Base-by-base conservation (phyloP, 371 early-diverging fungal genomes). In the Dinochytrium kinnereticum region DNA sequence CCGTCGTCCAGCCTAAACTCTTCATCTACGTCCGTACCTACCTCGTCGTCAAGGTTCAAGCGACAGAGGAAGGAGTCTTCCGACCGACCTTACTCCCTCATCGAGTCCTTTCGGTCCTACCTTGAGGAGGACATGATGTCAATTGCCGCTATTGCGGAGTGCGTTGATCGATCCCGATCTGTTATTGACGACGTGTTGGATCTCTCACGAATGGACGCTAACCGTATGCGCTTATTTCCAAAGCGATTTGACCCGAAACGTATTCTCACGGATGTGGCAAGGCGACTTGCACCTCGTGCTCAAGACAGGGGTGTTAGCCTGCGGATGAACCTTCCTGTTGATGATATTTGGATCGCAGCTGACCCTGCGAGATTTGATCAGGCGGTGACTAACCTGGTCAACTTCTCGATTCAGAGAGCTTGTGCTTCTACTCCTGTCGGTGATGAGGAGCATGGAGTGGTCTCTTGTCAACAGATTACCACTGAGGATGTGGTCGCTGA, bases 151-250 rank as follows among this genome's bases (percentile, higher is more conserved):
- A 53, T 53, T 53, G 55, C 55, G 5, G 55, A 53, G 24, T 53
- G 55, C 24, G 17, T 53, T 53, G 55, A 53, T 26, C 55, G 55
- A 5, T 53, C 55, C n/a, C 55, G 55, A 26, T 53, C 55, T 24
- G 55, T 53, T 26, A 53, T 53, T 53, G 55, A 53, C 55, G 55
- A 53, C 26, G 55, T 53, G n/a, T 26, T 53, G 17, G 55, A 53
- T 26, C 55, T 53, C 5, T 53, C 55, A 5, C 13, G 55, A 53
- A 53, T 53, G 7, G 55, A 53, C 7, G 24, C 7, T 5, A 7
- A 53, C 5, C 7, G 55, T 26, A 7, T 53, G 17, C 13, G 55
- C 5, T 24, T 53, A 5, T 53, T 53, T 26, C 55, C 55, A 5
- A 13, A 7, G 5, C 55, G 55, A 5, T 13, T 53, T 13, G 55